phyloP scores from a whole-genome alignment of 2,329 filamentous ascomycete genomes.

The Alternaria triticina region DNA sequence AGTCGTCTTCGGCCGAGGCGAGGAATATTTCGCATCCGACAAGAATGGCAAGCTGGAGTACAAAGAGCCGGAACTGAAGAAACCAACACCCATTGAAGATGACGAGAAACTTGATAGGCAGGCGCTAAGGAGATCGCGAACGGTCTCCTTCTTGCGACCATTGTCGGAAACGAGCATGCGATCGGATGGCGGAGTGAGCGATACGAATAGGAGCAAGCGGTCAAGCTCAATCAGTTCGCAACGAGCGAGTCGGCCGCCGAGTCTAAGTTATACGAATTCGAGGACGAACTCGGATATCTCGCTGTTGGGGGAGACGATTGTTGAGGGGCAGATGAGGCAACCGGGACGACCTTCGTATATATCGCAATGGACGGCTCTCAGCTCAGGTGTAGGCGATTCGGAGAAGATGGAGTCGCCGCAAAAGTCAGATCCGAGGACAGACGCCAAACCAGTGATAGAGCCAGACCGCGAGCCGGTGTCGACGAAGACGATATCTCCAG shows the following conservation, averaged over 20 bases:
- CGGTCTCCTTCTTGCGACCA: slow-evolving; percentile 39
- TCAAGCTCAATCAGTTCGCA: slow-evolving; percentile 26
- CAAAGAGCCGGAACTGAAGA: slow-evolving; percentile 40
- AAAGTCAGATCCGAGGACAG: neutral
- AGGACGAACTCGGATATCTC: slow-evolving; percentile 31
- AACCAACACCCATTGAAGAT: slow-evolving; percentile 10
- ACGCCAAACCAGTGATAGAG: neutral
- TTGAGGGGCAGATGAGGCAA: slow-evolving; percentile 6
- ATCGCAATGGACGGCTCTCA: slow-evolving; percentile 1
- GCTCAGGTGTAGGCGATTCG: neutral
- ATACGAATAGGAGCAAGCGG: slow-evolving; percentile 18
- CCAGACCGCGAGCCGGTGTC: neutral
- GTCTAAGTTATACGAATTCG: slow-evolving; percentile 27
- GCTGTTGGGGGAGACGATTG: slow-evolving; percentile 10
- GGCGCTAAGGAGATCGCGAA: slow-evolving; percentile 33
- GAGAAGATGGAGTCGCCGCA: neutral
- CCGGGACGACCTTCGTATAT: slow-evolving; percentile 12
- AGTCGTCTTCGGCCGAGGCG: slow-evolving; percentile 48
- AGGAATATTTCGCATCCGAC: slow-evolving; percentile 51
- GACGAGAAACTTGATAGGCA: slow-evolving; percentile 30
- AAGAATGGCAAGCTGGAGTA: slow-evolving; percentile 46
- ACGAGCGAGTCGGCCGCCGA: slow-evolving; percentile 28
- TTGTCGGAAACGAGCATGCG: slow-evolving; percentile 28
- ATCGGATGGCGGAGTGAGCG: slow-evolving; percentile 12
- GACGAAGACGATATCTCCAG: neutral